Evolutionary conservation across 2,329 filamentous ascomycete genomes (phyloP), one percentile per base, ranked within the genome.

Genomic region (Pseudopithomyces chartarum): DNA sequence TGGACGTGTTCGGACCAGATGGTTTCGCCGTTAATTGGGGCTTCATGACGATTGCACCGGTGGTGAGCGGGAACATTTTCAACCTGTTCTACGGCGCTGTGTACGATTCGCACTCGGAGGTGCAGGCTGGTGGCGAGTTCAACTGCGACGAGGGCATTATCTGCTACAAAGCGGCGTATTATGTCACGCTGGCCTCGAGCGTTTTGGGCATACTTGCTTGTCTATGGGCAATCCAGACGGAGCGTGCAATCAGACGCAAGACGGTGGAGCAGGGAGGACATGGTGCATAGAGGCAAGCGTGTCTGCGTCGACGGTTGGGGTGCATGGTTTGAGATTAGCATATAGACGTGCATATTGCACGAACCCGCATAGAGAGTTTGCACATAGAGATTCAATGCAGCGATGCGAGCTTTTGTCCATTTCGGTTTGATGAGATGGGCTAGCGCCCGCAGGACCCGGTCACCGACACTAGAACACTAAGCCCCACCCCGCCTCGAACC

Each of bases 21-120:
- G 94, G 93, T 1, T 82, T 99, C 45, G 92, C 90, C 54, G 91
- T 97, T 71, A 99, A 98, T 70, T 99, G 95, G 94, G 95, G 95
- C 13, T 89, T 90, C 66, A 96, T 99, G 87, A 97, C 92, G 0
- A 81, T 97, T 46, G 89, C 91, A 2, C 93, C 94, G 0, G 91
- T 97, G 2, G 77, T 97, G 26, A 92, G 89, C 8, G 93, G 92
- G 48, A 96, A 98, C 67, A 76, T 97, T 20, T 98, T 96, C 82
- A 99, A 98, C 72, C 78, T 97, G 1, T 87, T 95, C 56, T 99
- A 98, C 73, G 95, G 95, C 47, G 78, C 67, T 1, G 87, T 97
- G 0, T 96, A 92, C 65, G 95, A 99, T 73, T 79, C 80, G 8
- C 92, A 97, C 74, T 93, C 89, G 20, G 77, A 88, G 33, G 79